phyloP scores from a whole-genome alignment of 2,329 filamentous ascomycete genomes.

The Neopestalotiopsis sp. region DNA sequence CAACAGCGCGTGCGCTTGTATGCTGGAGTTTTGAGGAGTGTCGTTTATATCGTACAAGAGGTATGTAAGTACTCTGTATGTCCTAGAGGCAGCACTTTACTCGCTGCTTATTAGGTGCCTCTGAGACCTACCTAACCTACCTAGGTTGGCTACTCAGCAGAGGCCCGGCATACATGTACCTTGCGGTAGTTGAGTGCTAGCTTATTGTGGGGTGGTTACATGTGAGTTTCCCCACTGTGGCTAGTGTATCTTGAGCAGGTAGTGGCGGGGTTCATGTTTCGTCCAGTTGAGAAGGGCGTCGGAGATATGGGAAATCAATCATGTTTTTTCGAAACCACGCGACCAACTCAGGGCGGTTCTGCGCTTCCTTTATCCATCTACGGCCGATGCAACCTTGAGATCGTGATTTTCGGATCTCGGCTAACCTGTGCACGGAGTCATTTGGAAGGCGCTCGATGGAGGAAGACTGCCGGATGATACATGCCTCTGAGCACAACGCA shows the following conservation, averaged over 20 bases:
- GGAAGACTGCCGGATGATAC: neutral
- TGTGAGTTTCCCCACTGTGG: neutral
- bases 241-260: neutral
- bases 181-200: no score
- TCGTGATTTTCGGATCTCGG: neutral
- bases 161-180: no score
- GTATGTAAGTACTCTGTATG: no score
- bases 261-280: neutral
- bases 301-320: neutral
- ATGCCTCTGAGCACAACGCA: neutral
- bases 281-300: neutral
- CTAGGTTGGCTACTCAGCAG: no score
- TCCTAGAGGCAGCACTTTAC: no score
- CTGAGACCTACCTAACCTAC: no score
- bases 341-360: neutral
- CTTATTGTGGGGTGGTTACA: neutral
- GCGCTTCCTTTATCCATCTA: neutral
- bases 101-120: no score
- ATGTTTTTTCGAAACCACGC: neutral
- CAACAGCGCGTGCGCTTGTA: no score
- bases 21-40: no score
- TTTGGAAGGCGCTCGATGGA: neutral
- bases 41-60: neutral
- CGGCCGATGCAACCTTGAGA: neutral
- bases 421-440: neutral